Conservation (phyloP, 345 rosid species). For the Kernera saxatilis region DNA sequence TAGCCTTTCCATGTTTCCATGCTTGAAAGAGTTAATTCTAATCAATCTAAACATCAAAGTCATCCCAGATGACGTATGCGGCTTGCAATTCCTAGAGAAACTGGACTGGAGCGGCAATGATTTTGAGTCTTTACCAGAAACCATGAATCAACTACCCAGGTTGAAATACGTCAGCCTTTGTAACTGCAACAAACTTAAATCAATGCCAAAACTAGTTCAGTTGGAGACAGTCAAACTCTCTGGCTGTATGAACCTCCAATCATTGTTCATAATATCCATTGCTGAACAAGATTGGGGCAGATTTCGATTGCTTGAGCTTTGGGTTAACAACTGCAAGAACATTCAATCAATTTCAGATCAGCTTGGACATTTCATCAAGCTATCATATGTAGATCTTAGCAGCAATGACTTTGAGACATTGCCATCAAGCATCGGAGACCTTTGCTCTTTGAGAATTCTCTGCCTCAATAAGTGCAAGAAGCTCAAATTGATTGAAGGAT, state of each 20-base stretch:
- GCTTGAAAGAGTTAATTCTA: background rate
- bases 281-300: background rate
- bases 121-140: constrained; percentile 3
- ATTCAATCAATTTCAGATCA: background rate
- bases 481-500: background rate
- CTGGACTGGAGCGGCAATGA: constrained; percentile 17
- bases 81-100: constrained; percentile 9
- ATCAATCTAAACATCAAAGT: background rate
- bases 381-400: background rate
- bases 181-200: background rate
- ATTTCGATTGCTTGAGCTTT: background rate
- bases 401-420: background rate
- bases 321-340: background rate
- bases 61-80: background rate
- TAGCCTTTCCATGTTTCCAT: background rate
- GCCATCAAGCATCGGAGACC: background rate
- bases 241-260: background rate
- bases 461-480: constrained; percentile 9
- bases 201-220: background rate
- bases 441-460: background rate
- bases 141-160: background rate
- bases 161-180: background rate
- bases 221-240: constrained; percentile 5
- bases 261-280: background rate
- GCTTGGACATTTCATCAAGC: background rate